Evolutionary conservation across 805 yeast genomes (phyloP), one percentile per base, ranked within the genome.

Genomic region (Wickerhamomyces bisporus): DNA sequence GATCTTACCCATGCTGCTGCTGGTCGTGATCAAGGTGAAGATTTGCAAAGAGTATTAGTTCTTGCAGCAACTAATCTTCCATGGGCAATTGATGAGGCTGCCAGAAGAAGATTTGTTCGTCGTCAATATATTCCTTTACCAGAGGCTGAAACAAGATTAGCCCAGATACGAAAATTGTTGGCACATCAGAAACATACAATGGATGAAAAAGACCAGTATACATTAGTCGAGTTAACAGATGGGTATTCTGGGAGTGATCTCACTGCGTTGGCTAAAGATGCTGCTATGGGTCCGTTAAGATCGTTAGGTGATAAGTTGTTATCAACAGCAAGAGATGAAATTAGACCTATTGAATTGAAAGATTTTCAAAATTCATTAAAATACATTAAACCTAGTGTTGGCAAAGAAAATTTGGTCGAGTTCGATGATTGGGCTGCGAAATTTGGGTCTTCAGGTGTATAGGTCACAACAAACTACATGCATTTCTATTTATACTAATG

Each of bases 21-120:
- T 39, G 76, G 94, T 1, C 71, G 79, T 35, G 82, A 78, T 34
- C 57, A 65, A 6, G 47, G 41, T 10, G 55, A 44, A 4, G 62
- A 52, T 14, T 63, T 69, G 31, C 77, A 77, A 35, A 68, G 97
- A 38, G 98, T 91, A 3, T 66, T 93, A 27, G 94, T 91, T 3
- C 64, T 93, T 29, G 98, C 96, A 0, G 97, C 98, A 2, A 91
- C 98, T 0, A 93, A 91, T 58, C 59, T 91, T 44, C 98, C 98
- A 0, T 91, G 98, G 98, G 83, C 87, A 2, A 88, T 86, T 43
- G 98, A 91, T 60, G 98, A 93, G 54, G 97, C 97, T 3, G 97
- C 98, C 1, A 70, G 97, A 52, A 74, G 98, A 58, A 71, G 98
- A 45, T 91, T 91, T 62, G 95, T 86, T 6, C 75, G 94, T 52